Evolutionary conservation across 169 alveolate species (phyloP).

Genomic region (Eimeria falciformis): DNA sequence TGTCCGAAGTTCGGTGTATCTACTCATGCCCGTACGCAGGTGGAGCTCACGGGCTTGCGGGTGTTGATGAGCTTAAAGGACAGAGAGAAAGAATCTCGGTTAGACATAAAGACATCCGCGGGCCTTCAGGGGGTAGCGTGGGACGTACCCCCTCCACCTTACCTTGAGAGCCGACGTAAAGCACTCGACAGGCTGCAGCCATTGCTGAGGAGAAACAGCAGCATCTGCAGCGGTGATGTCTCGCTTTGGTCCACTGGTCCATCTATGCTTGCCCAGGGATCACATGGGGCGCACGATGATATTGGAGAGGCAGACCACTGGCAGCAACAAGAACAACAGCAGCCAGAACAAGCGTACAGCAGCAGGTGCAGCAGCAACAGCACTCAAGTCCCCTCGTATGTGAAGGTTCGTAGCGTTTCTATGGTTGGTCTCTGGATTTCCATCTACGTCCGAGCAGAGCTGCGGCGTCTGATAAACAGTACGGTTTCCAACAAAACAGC

Average conservation of each 20-base stretch:
- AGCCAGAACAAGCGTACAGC: background rate
- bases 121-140: conserved; percentile 27
- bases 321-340: background rate
- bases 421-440: conserved; percentile 56
- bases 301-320: background rate
- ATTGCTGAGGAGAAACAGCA: conserved; percentile 15
- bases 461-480: conserved; percentile 25
- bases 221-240: background rate
- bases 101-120: conserved; percentile 43
- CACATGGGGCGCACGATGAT: background rate
- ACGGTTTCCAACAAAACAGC: too few relatives aligned
- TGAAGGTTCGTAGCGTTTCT: conserved; percentile 30
- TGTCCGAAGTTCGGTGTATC: too few relatives aligned
- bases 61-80: conserved; percentile 64
- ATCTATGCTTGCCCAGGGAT: background rate
- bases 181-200: background rate
- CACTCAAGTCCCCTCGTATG: background rate
- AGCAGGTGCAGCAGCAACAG: conserved; percentile 24
- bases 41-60: conserved; percentile 74
- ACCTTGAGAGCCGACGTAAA: background rate
- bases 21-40: conserved; percentile 32
- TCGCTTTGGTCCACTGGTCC: background rate
- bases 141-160: conserved; percentile 19
- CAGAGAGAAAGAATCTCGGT: conserved; percentile 55
- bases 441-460: conserved; percentile 47